These are phyloP conservation scores for Fusarium chaquense DNA, from an alignment of 2,329 filamentous ascomycete genomes.

Conservation along the genomic window DNA sequence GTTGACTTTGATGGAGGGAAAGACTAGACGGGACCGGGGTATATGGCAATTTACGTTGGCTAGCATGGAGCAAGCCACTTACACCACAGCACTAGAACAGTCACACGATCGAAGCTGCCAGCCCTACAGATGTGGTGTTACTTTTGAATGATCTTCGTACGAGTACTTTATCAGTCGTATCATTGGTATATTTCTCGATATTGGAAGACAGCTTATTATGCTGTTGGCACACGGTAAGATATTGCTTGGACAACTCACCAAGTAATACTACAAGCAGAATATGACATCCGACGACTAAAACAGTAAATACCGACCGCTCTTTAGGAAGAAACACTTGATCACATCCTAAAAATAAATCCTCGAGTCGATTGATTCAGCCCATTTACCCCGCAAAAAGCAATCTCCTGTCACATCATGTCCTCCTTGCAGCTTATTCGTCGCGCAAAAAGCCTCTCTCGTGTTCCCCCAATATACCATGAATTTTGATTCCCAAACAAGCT, in stretches of 20 bases:
- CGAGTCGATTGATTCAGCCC: constrained; percentile 3
- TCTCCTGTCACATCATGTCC: background rate
- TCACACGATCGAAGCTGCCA: constrained; percentile 35
- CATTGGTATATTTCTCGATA: background rate
- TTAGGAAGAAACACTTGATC: background rate
- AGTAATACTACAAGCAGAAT: background rate
- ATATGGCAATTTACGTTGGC: background rate
- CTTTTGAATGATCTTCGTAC: background rate
- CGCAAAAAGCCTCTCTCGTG: constrained; percentile 24
- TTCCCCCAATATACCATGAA: constrained; percentile 14
- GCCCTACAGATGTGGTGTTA: constrained; percentile 20
- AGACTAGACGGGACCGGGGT: constrained; percentile 6
- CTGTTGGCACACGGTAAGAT: background rate
- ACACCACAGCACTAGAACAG: constrained; percentile 15
- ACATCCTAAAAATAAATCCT: constrained; percentile 32
- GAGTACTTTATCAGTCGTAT: background rate
- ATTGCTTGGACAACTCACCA: background rate
- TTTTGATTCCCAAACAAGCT: background rate
- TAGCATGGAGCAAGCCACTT: constrained; percentile 18
- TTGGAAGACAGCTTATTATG: background rate
- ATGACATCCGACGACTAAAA: background rate
- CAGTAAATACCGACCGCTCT: background rate
- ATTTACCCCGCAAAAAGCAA: constrained; percentile 33
- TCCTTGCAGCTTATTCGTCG: constrained; percentile 28
- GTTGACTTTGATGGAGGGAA: constrained; percentile 16